Percentiles rank a stretch among this genome's conserved stretches.
phyloP scores from a whole-genome alignment of 2,329 filamentous ascomycete genomes.

The Penicillium crustosum region DNA sequence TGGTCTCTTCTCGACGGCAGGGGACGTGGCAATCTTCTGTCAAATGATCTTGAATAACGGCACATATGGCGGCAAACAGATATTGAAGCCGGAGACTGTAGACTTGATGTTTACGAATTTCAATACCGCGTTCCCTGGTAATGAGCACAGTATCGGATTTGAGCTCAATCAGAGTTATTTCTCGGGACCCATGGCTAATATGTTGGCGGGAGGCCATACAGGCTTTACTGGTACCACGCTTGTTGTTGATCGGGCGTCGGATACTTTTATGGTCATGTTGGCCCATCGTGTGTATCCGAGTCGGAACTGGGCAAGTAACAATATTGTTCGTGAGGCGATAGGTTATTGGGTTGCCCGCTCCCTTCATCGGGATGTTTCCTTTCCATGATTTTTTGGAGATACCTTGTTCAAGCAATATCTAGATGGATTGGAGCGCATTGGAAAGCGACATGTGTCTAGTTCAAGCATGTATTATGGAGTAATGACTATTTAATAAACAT shows the following conservation, averaged over 20 bases:
- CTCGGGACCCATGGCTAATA: too few relatives aligned
- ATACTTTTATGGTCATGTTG: conserved; percentile 28
- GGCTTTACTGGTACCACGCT: conserved; percentile 30
- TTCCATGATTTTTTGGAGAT: background rate
- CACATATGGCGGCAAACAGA: too few relatives aligned
- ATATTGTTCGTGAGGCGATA: background rate
- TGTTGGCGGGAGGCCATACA: conserved; percentile 11
- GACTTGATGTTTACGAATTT: too few relatives aligned
- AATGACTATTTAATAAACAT: background rate
- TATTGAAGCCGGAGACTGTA: too few relatives aligned
- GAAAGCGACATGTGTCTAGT: background rate
- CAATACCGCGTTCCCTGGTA: too few relatives aligned
- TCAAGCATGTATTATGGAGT: background rate
- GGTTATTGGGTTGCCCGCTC: conserved; percentile 1
- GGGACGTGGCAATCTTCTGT: too few relatives aligned
- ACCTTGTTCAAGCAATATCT: background rate
- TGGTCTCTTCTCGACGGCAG: too few relatives aligned
- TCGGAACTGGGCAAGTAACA: conserved; percentile 9
- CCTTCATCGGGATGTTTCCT: background rate
- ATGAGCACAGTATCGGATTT: too few relatives aligned
- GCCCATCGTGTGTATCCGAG: conserved; percentile 29
- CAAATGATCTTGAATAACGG: too few relatives aligned
- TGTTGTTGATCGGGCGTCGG: conserved; percentile 25
- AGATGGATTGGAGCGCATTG: background rate
- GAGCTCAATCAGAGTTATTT: too few relatives aligned